A percentile compares a stretch with the other conserved stretches of the same genome.
Conservation (phyloP, 2,329 filamentous ascomycete species). For the Cadophora gregata region DNA sequence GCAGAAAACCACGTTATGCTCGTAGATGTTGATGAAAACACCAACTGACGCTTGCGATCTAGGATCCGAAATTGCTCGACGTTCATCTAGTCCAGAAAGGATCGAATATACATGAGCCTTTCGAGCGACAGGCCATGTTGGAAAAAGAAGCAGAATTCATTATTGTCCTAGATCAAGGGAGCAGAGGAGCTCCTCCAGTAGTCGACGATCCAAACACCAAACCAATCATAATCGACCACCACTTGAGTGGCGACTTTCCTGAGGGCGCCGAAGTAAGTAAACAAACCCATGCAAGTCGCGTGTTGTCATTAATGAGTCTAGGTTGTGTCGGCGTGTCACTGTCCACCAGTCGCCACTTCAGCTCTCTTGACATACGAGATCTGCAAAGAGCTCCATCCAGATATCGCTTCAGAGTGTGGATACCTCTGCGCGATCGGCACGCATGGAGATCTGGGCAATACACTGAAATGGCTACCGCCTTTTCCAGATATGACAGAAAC, state of each 20-base stretch:
- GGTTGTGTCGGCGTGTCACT: conserved; percentile 67
- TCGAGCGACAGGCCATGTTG: conserved; percentile 58
- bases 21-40: not conserved
- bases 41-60: not conserved
- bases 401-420: conserved; percentile 55
- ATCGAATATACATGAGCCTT: conserved; percentile 60
- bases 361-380: conserved; percentile 69
- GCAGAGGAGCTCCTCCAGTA: conserved; percentile 58
- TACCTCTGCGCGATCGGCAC: conserved; percentile 71
- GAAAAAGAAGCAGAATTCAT: conserved; percentile 59
- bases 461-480: conserved; percentile 67
- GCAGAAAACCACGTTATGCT: not conserved
- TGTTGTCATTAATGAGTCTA: conserved; percentile 44
- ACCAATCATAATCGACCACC: conserved; percentile 69
- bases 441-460: conserved; percentile 69
- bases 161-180: conserved; percentile 71
- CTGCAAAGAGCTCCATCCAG: conserved; percentile 60
- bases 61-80: conserved; percentile 54
- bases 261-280: conserved; percentile 41
- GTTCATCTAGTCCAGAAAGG: conserved; percentile 67
- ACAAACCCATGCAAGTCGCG: not conserved
- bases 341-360: conserved; percentile 68
- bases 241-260: conserved; percentile 63
- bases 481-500: conserved; percentile 69
- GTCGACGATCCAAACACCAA: conserved; percentile 54